These are phyloP conservation scores for Nitzschia sp. DNA, from an alignment of 108 stramenopile genomes.

Conservation along the genomic window DNA sequence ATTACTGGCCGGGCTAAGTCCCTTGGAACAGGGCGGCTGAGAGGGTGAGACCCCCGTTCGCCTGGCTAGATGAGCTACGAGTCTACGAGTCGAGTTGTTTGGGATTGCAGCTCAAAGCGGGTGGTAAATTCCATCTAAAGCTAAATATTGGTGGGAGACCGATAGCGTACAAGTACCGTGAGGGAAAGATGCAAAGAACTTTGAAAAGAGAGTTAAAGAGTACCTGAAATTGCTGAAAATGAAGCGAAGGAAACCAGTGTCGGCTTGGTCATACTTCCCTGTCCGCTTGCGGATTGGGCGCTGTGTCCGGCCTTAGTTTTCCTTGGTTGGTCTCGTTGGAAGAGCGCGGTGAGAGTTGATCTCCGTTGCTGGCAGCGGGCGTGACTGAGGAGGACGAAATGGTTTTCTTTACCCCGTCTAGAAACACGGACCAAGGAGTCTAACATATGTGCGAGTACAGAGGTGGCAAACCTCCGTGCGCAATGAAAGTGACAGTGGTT, in stretches of 20 bases:
- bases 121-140: conserved; percentile 97
- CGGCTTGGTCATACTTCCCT: conserved; percentile 52
- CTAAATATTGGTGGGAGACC: conserved; percentile 95
- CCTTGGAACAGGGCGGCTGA: conserved; percentile 88
- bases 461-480: conserved; percentile 88
- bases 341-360: conserved; percentile 44
- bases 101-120: conserved; percentile 95
- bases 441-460: conserved; percentile 93
- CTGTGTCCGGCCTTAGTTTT: conserved; percentile 62
- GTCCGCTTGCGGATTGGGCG: conserved; percentile 60
- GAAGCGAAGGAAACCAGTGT: conserved; percentile 94
- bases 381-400: conserved; percentile 66
- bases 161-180: conserved; percentile 96
- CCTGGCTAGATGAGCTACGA: conserved; percentile 63
- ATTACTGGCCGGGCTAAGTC: conserved; percentile 80
- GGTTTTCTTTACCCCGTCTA: conserved; percentile 93
- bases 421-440: conserved; percentile 98
- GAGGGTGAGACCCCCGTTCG: conserved; percentile 96
- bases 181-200: conserved; percentile 95
- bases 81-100: conserved; percentile 94
- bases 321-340: conserved; percentile 49
- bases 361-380: conserved; percentile 33
- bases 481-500: conserved; percentile 92
- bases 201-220: conserved; percentile 99
- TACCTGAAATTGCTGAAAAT: conserved; percentile 97